Conservation (phyloP, 495 filamentous ascomycete genomes). For the Podospora didyma region DNA sequence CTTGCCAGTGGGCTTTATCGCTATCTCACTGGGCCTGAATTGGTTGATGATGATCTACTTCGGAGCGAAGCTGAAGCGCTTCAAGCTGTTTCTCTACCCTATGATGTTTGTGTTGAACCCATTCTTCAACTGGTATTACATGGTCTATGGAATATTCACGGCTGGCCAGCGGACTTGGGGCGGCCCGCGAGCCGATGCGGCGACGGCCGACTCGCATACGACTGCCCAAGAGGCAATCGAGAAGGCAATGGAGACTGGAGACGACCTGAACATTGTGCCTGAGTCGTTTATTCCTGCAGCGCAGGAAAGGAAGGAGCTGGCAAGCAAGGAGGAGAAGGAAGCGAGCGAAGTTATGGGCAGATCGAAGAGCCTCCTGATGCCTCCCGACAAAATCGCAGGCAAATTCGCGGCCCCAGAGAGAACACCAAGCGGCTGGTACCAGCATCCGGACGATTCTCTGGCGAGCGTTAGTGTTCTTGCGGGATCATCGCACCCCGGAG, state of each 20-base stretch:
- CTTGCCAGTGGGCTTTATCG: conserved; percentile 91
- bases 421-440: conserved; percentile 58
- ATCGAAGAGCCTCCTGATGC: conserved; percentile 57
- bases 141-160: conserved; percentile 85
- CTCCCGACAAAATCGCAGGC: conserved; percentile 69
- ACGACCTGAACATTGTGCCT: conserved; percentile 88
- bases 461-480: conserved; percentile 40
- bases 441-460: conserved; percentile 59
- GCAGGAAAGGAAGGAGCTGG: conserved; percentile 39
- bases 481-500: conserved; percentile 19
- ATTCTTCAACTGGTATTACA: conserved; percentile 98
- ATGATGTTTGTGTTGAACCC: conserved; percentile 95
- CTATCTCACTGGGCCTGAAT: conserved; percentile 90
- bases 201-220: conserved; percentile 71
- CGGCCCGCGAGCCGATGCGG: conserved; percentile 89
- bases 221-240: conserved; percentile 82
- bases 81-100: conserved; percentile 91
- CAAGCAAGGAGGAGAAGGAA: conserved; percentile 37
- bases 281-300: conserved; percentile 78
- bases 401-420: conserved; percentile 60
- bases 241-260: conserved; percentile 70
- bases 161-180: conserved; percentile 96
- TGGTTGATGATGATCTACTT: conserved; percentile 98
- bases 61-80: conserved; percentile 77
- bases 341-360: conserved; percentile 31